Conservation (phyloP, 768 basidiomycete species). For the Leccinum uliginosum region DNA sequence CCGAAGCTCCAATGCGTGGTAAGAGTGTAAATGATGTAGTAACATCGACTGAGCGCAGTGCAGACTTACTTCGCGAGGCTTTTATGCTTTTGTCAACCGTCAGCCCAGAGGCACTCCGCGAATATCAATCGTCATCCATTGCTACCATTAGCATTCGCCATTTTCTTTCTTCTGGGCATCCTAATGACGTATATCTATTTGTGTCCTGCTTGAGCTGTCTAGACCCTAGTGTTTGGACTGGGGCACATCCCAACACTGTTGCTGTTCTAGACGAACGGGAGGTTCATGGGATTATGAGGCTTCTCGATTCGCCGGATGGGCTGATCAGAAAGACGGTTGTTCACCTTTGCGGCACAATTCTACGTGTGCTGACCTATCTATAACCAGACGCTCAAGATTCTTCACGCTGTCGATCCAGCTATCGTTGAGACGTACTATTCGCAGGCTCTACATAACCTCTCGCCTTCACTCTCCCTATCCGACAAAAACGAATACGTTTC, state of each 20-base stretch:
- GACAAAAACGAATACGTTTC: slow-evolving; percentile 40
- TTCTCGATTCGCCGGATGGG: slow-evolving; percentile 57
- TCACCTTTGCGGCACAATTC: background rate
- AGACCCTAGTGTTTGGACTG: slow-evolving; percentile 64
- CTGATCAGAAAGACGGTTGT: slow-evolving; percentile 57
- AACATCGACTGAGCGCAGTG: slow-evolving; percentile 14
- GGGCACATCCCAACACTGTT: slow-evolving; percentile 45
- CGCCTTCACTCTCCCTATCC: slow-evolving; percentile 28
- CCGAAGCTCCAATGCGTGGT: slow-evolving; percentile 26
- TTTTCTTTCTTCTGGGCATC: slow-evolving; percentile 52
- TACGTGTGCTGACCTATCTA: slow-evolving; percentile 4
- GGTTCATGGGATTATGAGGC: slow-evolving; percentile 66
- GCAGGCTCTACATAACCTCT: slow-evolving; percentile 38
- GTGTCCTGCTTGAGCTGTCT: slow-evolving; percentile 58
- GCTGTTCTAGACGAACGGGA: slow-evolving; percentile 66
- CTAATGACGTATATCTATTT: slow-evolving; percentile 64
- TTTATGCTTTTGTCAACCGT: slow-evolving; percentile 31
- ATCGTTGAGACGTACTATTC: slow-evolving; percentile 57
- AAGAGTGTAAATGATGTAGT: background rate
- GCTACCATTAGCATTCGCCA: slow-evolving; percentile 48
- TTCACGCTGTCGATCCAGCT: slow-evolving; percentile 52
- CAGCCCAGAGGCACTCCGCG: slow-evolving; percentile 15
- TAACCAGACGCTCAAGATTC: slow-evolving; percentile 54
- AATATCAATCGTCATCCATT: slow-evolving; percentile 13
- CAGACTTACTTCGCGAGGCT: slow-evolving; percentile 32